phyloP scores from a whole-genome alignment of 257 asterid species.

The Ilex asprella region DNA sequence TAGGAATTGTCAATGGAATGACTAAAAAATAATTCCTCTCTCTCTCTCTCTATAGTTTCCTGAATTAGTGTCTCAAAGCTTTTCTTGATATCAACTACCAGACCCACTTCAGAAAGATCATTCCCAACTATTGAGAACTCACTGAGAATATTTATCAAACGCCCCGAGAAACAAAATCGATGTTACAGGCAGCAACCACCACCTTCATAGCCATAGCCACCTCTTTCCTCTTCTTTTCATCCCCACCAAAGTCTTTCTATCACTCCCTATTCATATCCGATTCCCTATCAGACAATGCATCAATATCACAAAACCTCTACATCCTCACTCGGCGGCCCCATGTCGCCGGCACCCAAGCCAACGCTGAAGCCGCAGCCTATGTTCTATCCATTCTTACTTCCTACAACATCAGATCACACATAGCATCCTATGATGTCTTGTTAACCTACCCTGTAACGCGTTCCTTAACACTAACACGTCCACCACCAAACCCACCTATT shows the following conservation, averaged over 20 bases:
- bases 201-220: constrained; percentile 31
- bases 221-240: constrained; percentile 19
- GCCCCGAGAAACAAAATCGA: constrained; percentile 11
- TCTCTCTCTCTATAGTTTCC: too few relatives aligned
- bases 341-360: constrained; percentile 72
- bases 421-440: constrained; percentile 46
- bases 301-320: constrained; percentile 63
- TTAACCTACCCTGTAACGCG: constrained; percentile 63
- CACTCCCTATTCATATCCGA: constrained; percentile 59
- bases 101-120: too few relatives aligned
- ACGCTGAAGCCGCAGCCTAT: constrained; percentile 67
- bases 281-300: constrained; percentile 37
- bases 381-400: constrained; percentile 60
- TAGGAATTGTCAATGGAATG: too few relatives aligned
- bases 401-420: constrained; percentile 36
- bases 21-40: too few relatives aligned
- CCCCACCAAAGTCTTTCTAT: constrained; percentile 35
- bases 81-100: too few relatives aligned
- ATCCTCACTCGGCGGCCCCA: constrained; percentile 69
- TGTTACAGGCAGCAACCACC: constrained; percentile 26
- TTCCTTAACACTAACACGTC: constrained; percentile 38
- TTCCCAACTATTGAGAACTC: not conserved
- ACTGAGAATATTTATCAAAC: not conserved
- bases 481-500: constrained; percentile 29
- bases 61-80: too few relatives aligned